phyloP scores from a whole-genome alignment of 352 stramenopile genomes.

The Thalassiosira oceanica region DNA sequence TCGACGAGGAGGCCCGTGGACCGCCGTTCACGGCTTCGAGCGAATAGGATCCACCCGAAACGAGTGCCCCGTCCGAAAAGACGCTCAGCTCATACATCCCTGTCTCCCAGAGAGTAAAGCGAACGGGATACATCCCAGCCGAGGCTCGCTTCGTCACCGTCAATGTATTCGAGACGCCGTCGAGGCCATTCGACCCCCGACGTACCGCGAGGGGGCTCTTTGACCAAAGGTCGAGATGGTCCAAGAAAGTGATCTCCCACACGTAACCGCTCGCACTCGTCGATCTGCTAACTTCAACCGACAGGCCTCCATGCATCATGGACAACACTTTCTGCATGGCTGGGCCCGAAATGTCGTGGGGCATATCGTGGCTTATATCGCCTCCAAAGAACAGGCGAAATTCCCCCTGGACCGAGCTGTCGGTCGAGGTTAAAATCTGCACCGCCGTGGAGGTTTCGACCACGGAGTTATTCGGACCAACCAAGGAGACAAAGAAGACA shows the following conservation, averaged over 20 bases:
- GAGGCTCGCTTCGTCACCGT: slow-evolving; percentile 55
- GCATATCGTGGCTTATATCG: slow-evolving; percentile 82
- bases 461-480: slow-evolving; percentile 68
- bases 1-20: slow-evolving; percentile 81
- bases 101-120: slow-evolving; percentile 88
- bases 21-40: slow-evolving; percentile 82
- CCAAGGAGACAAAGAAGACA: slow-evolving; percentile 88
- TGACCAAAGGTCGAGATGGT: slow-evolving; percentile 81
- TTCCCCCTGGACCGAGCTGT: slow-evolving; percentile 43
- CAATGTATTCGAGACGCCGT: slow-evolving; percentile 36
- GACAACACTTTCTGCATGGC: slow-evolving; percentile 49
- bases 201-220: slow-evolving; percentile 51
- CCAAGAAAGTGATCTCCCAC: slow-evolving; percentile 91
- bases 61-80: slow-evolving; percentile 85
- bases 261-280: slow-evolving; percentile 70
- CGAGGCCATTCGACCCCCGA: slow-evolving; percentile 48
- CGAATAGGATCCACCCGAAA: slow-evolving; percentile 86
- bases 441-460: slow-evolving; percentile 88
- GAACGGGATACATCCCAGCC: slow-evolving; percentile 87
- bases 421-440: slow-evolving; percentile 81
- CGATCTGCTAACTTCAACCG: slow-evolving; percentile 44
- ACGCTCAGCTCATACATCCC: slow-evolving; percentile 89
- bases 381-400: slow-evolving; percentile 83
- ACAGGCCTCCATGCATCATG: slow-evolving; percentile 28
- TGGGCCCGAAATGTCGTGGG: slow-evolving; percentile 81